phyloP scores from a whole-genome alignment of 1,284 basidiomycete genomes.

The Exobasidium rhododendri region DNA sequence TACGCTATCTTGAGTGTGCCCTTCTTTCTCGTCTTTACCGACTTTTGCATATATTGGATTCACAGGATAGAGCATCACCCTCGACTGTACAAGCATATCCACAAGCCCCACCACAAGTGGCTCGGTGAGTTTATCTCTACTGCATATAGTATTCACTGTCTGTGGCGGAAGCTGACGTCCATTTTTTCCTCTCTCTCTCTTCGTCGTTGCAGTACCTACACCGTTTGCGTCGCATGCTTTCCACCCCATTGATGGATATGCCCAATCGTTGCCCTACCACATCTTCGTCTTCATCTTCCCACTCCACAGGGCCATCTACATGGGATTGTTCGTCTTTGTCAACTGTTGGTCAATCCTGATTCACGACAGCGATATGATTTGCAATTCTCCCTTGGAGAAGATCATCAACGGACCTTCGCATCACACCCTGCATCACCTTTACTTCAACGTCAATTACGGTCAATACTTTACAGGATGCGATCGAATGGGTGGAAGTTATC shows the following conservation, averaged over 20 bases:
- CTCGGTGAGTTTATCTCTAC: slow-evolving; percentile 66
- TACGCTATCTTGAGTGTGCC: slow-evolving; percentile 51
- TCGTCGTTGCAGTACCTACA: slow-evolving; percentile 77
- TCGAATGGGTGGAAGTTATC: slow-evolving; percentile 76
- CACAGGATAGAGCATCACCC: slow-evolving; percentile 90
- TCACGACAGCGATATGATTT: slow-evolving; percentile 99
- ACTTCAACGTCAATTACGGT: slow-evolving; percentile 95
- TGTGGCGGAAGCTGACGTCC: too few relatives aligned
- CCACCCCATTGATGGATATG: slow-evolving; percentile 91
- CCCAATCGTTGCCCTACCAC: slow-evolving; percentile 92
- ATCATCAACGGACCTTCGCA: slow-evolving; percentile 97
- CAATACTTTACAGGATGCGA: slow-evolving; percentile 96
- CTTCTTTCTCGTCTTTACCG: slow-evolving; percentile 81
- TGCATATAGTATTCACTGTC: too few relatives aligned
- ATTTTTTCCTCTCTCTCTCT: slow-evolving; percentile 1
- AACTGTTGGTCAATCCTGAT: slow-evolving; percentile 61
- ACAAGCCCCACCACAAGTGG: slow-evolving; percentile 99
- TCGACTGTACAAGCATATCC: slow-evolving; percentile 78
- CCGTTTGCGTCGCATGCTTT: slow-evolving; percentile 96
- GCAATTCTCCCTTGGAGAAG: slow-evolving; percentile 81
- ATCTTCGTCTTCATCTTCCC: slow-evolving; percentile 89
- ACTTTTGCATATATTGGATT: slow-evolving; percentile 88
- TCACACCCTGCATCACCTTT: slow-evolving; percentile 91
- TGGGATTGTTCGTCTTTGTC: slow-evolving; percentile 53
- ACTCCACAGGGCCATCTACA: slow-evolving; percentile 62